Evolutionary conservation across 257 asterid species (phyloP).

Genomic region (Solanum paucissectum): DNA sequence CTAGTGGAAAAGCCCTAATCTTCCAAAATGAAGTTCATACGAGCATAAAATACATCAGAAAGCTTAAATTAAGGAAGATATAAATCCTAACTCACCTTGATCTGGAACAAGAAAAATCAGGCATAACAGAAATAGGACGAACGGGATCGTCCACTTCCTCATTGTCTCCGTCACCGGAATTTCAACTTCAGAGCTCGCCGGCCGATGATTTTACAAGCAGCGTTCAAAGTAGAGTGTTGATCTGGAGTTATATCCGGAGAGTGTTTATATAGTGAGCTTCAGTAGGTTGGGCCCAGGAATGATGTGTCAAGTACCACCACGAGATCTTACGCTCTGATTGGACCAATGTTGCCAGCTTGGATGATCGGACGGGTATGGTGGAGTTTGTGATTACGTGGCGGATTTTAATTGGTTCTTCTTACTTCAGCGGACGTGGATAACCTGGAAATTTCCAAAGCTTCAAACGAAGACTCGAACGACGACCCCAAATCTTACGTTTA

Average conservation of each 20-base stretch:
- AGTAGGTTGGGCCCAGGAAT: neutral
- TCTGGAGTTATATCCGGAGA: neutral
- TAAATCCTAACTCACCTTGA: constrained; percentile 39
- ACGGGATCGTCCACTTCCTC: constrained; percentile 84
- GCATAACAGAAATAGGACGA: constrained; percentile 53
- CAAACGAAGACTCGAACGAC: neutral
- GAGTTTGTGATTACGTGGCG: constrained; percentile 24
- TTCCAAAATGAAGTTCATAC: neutral
- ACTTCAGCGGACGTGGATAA: constrained; percentile 42
- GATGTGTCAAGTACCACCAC: constrained; percentile 18
- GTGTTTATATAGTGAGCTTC: neutral
- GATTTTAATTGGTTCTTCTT: constrained; percentile 15
- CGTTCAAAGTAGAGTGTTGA: neutral
- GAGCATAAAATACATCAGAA: neutral
- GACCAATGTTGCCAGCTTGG: constrained; percentile 34
- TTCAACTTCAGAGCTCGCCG: neutral
- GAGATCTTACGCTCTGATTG: constrained; percentile 30
- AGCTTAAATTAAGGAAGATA: neutral
- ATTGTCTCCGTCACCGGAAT: constrained; percentile 2
- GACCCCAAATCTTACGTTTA: neutral
- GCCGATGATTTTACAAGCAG: neutral
- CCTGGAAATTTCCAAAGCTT: constrained; percentile 31
- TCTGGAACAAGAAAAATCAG: constrained; percentile 72
- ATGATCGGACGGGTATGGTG: constrained; percentile 22
- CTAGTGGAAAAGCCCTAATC: neutral